Percentiles rank a stretch among this genome's conserved stretches.
These are phyloP conservation scores for Naganishia sp. DNA, from an alignment of 1,284 basidiomycete genomes.

Conservation along the genomic window DNA sequence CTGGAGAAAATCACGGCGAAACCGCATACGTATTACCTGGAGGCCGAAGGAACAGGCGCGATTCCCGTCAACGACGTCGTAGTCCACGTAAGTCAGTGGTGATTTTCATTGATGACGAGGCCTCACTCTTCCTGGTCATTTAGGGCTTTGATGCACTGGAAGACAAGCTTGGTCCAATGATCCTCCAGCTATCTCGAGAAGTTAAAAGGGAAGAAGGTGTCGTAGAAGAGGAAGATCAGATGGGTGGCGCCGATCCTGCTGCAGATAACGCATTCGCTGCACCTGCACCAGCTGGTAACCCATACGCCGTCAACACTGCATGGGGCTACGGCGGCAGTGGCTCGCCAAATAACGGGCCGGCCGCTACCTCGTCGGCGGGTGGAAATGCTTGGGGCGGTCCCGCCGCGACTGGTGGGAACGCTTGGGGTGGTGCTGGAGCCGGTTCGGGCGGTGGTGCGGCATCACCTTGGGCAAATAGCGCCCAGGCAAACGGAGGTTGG, in stretches of 20 bases:
- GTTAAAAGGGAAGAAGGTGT: slow-evolving; percentile 49
- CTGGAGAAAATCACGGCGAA: slow-evolving; percentile 80
- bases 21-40: slow-evolving; percentile 84
- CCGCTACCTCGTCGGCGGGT: not conserved
- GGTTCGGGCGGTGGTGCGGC: slow-evolving; percentile 2
- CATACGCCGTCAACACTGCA: slow-evolving; percentile 4
- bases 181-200: slow-evolving; percentile 65
- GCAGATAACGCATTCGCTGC: slow-evolving; percentile 7
- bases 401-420: too few relatives aligned
- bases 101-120: not conserved
- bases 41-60: slow-evolving; percentile 87
- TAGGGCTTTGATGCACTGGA: slow-evolving; percentile 79
- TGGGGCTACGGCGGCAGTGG: slow-evolving; percentile 6
- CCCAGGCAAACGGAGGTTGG: not conserved
- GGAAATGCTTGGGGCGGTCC: not conserved
- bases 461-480: slow-evolving; percentile 18
- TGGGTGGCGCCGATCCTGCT: slow-evolving; percentile 1
- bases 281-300: slow-evolving; percentile 3
- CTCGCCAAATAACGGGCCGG: slow-evolving; percentile 1
- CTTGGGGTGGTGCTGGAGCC: too few relatives aligned
- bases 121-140: slow-evolving; percentile 3
- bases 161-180: slow-evolving; percentile 76
- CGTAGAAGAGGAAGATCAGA: slow-evolving; percentile 40
- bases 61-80: slow-evolving; percentile 84
- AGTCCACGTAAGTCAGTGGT: slow-evolving; percentile 63